Evolutionary conservation across 768 basidiomycete species (phyloP), one percentile per base, ranked within the genome.

Genomic region (Collybia mongolica): DNA sequence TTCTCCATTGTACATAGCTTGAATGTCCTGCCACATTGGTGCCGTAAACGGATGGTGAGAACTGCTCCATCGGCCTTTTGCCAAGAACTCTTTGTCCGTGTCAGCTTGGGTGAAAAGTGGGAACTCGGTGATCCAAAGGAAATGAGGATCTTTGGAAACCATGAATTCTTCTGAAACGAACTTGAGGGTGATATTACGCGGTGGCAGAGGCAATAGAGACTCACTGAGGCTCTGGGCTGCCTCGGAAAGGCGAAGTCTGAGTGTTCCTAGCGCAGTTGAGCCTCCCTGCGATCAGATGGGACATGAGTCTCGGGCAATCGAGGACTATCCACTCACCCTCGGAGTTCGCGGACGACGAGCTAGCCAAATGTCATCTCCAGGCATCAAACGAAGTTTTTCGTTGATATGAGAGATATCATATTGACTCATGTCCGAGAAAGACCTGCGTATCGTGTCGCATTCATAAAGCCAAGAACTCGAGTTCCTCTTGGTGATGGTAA

Each of bases 11-110:
- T 88, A 86, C 70, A 98, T 74, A 32, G 81, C 79, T 40, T 83
- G 75, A 20, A 96, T 76, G 66, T 98, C 95, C 66, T 96, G 81
- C 77, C 77, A 88, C 84, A 95, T 90, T 18, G 95, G 95, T 7
- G 95, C 94, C 11, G 95, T 98, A 69, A 98, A 98, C 2, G 95
- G 95, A 67, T 98, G 95, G 61, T 98, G 95, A 2, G 91, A 85
- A 55, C 89, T 90, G 56, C 90, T 88, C 90, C 92, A 96, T 60
- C 93, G 77, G 24, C 94, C 94, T 49, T 83, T 79, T 3, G 93
- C 89, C 24, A 93, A 69, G 62, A 86, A 82, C 32, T 90, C 84
- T 70, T 97, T 97, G 72, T 97, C 94, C 48, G 77, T 75, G 65
- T 97, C 94, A 32, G 86, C 83, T 24, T 77, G 83, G 14, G 94